Percentiles rank a stretch among this genome's conserved stretches.
Conservation (phyloP, 352 stramenopile species). For the Globisporangium cederbergense region DNA sequence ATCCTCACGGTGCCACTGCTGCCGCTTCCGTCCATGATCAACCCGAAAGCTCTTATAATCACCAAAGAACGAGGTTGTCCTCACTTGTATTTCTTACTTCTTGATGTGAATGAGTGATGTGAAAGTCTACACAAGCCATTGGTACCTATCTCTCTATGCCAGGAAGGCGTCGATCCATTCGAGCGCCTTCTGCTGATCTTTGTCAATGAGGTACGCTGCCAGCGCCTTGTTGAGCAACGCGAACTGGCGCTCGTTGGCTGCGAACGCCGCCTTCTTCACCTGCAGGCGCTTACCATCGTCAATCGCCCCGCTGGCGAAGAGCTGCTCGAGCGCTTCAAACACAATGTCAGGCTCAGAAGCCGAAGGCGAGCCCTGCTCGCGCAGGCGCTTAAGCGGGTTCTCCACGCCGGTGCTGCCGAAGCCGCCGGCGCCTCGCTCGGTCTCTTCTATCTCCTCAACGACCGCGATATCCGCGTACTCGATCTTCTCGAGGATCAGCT, state of each 20-base stretch:
- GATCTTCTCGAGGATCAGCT: constrained; percentile 98
- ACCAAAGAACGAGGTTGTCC: too few relatives aligned
- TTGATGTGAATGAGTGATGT: background rate
- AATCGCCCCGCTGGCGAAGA: constrained; percentile 44
- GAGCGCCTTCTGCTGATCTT: constrained; percentile 41
- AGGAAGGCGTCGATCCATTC: constrained; percentile 77
- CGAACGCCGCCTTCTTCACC: constrained; percentile 58
- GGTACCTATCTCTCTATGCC: background rate
- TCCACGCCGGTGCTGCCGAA: constrained; percentile 95
- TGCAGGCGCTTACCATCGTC: constrained; percentile 43
- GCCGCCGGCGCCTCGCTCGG: constrained; percentile 89
- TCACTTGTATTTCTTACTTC: background rate
- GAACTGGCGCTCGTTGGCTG: constrained; percentile 50
- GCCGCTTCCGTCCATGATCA: too few relatives aligned
- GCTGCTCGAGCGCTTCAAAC: constrained; percentile 43
- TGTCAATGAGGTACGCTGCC: constrained; percentile 31
- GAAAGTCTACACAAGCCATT: background rate
- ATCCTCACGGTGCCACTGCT: too few relatives aligned
- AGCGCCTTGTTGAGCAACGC: constrained; percentile 52
- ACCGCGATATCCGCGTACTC: constrained; percentile 89
- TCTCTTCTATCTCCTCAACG: constrained; percentile 95
- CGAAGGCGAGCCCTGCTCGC: constrained; percentile 17
- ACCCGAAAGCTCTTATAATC: too few relatives aligned
- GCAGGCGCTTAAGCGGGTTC: constrained; percentile 48
- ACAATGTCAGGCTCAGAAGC: constrained; percentile 18